Evolutionary conservation across 2,329 filamentous ascomycete species (phyloP).

Genomic region (Colletotrichum shisoi): DNA sequence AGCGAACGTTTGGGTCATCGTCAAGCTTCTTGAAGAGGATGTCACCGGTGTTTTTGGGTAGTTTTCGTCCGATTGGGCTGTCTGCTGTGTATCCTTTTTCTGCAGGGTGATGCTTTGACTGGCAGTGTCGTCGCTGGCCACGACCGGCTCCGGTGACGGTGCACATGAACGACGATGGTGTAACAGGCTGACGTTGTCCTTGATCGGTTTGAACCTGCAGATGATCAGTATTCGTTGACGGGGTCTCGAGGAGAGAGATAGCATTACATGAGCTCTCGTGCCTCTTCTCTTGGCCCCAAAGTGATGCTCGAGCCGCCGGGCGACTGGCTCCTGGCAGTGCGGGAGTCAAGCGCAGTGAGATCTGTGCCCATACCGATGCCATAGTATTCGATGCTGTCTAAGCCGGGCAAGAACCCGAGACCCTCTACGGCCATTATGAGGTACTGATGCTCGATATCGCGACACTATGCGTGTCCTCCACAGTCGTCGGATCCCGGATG

Average conservation of each 20-base stretch:
- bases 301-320: constrained; percentile 17
- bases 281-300: neutral
- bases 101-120: neutral
- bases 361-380: constrained; percentile 22
- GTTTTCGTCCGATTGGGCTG: neutral
- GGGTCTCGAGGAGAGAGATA: neutral
- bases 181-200: neutral
- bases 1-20: neutral
- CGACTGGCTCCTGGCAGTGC: neutral
- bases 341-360: neutral
- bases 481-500: neutral
- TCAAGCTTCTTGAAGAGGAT: neutral
- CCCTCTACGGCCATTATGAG: constrained; percentile 2
- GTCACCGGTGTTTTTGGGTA: constrained; percentile 9
- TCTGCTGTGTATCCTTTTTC: neutral
- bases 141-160: constrained; percentile 20
- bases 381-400: constrained; percentile 16
- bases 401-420: neutral
- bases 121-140: neutral
- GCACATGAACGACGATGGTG: constrained; percentile 14
- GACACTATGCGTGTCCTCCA: neutral
- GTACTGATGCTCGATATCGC: neutral
- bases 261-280: neutral
- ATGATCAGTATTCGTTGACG: neutral
- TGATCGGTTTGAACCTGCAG: neutral